Conservation (phyloP, 2,329 filamentous ascomycete genomes). For the Beauveria caledonica region DNA sequence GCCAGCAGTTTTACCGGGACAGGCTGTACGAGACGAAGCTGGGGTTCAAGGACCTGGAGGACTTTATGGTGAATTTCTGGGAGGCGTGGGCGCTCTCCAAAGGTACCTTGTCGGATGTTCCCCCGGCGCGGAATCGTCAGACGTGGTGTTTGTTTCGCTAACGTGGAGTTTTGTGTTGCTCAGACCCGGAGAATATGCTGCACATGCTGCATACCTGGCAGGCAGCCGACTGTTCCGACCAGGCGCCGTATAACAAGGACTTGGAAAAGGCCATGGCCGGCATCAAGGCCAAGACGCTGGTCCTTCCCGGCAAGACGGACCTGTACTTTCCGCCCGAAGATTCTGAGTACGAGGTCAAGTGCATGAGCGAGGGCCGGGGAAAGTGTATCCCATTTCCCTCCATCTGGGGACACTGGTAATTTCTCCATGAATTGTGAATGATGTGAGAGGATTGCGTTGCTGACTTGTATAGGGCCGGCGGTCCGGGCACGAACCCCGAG, state of each 20-base stretch:
- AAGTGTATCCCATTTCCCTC: conserved; percentile 31
- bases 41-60: conserved; percentile 59
- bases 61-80: conserved; percentile 70
- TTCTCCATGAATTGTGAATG: neutral
- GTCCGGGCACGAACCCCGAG: conserved; percentile 61
- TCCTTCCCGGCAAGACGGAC: conserved; percentile 65
- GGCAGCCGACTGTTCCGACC: conserved; percentile 58
- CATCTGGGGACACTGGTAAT: conserved; percentile 34
- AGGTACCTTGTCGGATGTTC: conserved; percentile 10
- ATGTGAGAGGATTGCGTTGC: neutral
- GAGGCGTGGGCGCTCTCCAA: conserved; percentile 65
- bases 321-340: conserved; percentile 78
- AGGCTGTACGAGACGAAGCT: conserved; percentile 57
- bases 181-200: conserved; percentile 65
- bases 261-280: conserved; percentile 57
- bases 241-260: conserved; percentile 59
- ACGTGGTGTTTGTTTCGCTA: no score
- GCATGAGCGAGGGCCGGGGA: conserved; percentile 27
- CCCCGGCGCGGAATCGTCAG: no score
- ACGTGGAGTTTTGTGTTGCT: no score
- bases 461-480: conserved; percentile 44
- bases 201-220: conserved; percentile 77
- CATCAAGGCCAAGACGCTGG: conserved; percentile 65
- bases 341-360: conserved; percentile 62
- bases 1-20: conserved; percentile 68